These are phyloP conservation scores for Hypoxylon sp. DNA, from an alignment of 2,329 filamentous ascomycete genomes.

Conservation along the genomic window DNA sequence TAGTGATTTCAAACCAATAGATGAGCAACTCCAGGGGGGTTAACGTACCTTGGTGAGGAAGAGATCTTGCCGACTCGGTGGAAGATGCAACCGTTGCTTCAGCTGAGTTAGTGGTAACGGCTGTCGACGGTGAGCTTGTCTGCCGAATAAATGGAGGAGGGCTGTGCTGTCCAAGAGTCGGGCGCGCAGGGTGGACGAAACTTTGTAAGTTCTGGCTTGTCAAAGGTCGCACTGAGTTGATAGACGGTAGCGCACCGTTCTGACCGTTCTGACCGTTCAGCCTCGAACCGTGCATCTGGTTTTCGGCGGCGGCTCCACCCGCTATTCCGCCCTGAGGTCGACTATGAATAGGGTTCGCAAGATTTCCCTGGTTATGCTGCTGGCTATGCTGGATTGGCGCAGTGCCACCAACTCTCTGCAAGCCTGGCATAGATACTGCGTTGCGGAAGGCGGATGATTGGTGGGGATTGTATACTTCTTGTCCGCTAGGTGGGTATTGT, in stretches of 20 bases:
- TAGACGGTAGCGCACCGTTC: slow-evolving; percentile 19
- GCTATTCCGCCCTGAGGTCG: slow-evolving; percentile 18
- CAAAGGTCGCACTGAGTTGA: slow-evolving; percentile 19
- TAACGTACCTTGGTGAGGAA: slow-evolving; percentile 27
- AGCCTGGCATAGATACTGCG: slow-evolving; percentile 27
- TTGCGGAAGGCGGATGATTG: slow-evolving; percentile 14
- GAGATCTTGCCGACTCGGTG: too few relatives aligned
- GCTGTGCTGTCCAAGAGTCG: slow-evolving; percentile 20
- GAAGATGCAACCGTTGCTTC: too few relatives aligned
- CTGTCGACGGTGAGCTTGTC: too few relatives aligned
- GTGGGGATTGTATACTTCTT: slow-evolving; percentile 19
- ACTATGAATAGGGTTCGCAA: slow-evolving; percentile 17
- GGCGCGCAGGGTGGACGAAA: slow-evolving; percentile 17
- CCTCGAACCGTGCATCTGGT: slow-evolving; percentile 10
- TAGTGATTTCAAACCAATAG: too few relatives aligned
- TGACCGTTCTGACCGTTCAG: slow-evolving; percentile 21
- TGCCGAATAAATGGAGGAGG: slow-evolving; percentile 21
- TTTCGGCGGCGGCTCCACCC: slow-evolving; percentile 8
- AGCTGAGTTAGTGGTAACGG: too few relatives aligned
- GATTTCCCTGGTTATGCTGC: slow-evolving; percentile 36
- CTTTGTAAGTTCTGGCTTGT: slow-evolving; percentile 15
- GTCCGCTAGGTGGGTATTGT: slow-evolving; percentile 11
- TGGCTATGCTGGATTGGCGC: slow-evolving; percentile 38
- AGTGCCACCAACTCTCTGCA: slow-evolving; percentile 37
- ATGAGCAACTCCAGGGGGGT: too few relatives aligned